These are phyloP conservation scores for Annulohypoxylon nitens DNA, from an alignment of 495 filamentous ascomycete species.

Conservation along the genomic window DNA sequence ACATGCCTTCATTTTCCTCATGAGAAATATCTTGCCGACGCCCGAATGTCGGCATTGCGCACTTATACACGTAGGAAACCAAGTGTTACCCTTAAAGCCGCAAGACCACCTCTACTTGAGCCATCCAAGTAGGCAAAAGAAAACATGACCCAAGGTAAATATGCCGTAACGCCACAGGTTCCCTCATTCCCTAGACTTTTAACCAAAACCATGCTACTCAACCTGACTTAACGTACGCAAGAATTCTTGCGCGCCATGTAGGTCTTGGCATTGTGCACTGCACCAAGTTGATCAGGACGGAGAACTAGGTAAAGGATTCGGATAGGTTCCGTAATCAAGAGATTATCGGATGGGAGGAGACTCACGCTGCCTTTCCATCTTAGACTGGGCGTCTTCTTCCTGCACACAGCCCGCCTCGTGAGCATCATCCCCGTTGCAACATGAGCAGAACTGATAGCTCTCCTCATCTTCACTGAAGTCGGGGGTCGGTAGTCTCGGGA, in stretches of 20 bases:
- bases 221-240: neutral
- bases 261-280: conserved; percentile 27
- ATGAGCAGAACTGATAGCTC: conserved; percentile 41
- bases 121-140: neutral
- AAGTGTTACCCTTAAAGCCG: neutral
- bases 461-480: conserved; percentile 40
- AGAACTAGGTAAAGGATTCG: neutral
- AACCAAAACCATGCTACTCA: neutral
- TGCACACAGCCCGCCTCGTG: neutral
- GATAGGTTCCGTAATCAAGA: neutral
- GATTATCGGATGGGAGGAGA: neutral
- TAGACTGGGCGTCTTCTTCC: conserved; percentile 19
- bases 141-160: neutral
- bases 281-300: conserved; percentile 16
- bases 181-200: conserved; percentile 4
- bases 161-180: conserved; percentile 9
- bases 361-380: conserved; percentile 49
- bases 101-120: neutral
- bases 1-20: neutral
- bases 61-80: neutral
- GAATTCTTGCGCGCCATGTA: conserved; percentile 22
- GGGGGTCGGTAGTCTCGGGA: conserved; percentile 50
- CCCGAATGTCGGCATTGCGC: neutral
- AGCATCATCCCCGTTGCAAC: conserved; percentile 26
- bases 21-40: neutral